Evolutionary conservation across 768 basidiomycete species (phyloP).

Genomic region (Termitomyces sp.): DNA sequence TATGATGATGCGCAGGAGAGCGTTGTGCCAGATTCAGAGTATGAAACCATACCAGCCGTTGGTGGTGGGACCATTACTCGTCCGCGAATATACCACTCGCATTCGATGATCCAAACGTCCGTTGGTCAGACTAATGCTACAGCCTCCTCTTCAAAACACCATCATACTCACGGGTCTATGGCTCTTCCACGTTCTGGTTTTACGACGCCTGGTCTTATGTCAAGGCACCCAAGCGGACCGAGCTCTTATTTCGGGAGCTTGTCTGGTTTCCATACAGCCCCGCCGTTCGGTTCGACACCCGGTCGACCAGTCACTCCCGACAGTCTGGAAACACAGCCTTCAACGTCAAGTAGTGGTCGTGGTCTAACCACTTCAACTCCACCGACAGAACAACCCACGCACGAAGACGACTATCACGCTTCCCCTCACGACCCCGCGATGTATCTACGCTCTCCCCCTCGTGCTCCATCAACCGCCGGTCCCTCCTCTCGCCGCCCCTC

Average conservation of each 20-base stretch:
- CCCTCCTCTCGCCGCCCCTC: constrained; percentile 35
- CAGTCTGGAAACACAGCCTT: constrained; percentile 49
- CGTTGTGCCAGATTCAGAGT: constrained; percentile 46
- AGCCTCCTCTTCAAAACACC: constrained; percentile 20
- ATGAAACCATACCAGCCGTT: constrained; percentile 88
- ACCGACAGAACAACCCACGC: constrained; percentile 33
- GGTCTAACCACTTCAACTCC: constrained; percentile 47
- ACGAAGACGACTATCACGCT: constrained; percentile 20
- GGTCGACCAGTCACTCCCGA: constrained; percentile 47
- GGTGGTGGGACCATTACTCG: constrained; percentile 87
- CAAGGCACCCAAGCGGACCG: constrained; percentile 22
- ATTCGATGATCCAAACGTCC: constrained; percentile 67
- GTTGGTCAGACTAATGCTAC: constrained; percentile 19
- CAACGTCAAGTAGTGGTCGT: constrained; percentile 46
- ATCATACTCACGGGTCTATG: constrained; percentile 15
- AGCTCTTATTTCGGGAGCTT: constrained; percentile 26
- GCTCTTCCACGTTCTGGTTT: constrained; percentile 21
- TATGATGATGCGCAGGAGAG: constrained; percentile 37
- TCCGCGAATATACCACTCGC: constrained; percentile 82
- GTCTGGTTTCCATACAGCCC: constrained; percentile 18
- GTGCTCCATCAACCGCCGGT: constrained; percentile 7
- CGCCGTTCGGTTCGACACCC: constrained; percentile 19
- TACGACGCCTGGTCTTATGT: constrained; percentile 26
- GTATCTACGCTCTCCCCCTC: constrained; percentile 23
- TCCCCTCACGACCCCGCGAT: constrained; percentile 17